Base-by-base conservation (phyloP, 2,329 filamentous ascomycete genomes). In the Scopulariopsis brevicaulis region DNA sequence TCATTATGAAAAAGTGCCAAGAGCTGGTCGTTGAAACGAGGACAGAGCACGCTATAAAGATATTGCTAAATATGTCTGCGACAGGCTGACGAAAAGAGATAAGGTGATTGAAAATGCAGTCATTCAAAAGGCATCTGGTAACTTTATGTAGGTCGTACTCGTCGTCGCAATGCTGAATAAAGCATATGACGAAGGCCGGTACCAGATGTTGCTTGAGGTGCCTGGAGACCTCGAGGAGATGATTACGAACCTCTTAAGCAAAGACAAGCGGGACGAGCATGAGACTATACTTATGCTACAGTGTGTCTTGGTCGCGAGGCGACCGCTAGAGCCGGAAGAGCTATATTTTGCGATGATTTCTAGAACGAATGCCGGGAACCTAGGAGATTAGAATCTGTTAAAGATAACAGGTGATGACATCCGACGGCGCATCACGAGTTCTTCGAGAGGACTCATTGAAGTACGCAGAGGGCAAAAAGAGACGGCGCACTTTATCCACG, bases 401-500 rank as follows among this genome's bases (percentile, higher is more conserved):
- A 35, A 55, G 25, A 20, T 25, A 34, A 55, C 53, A 3, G 28
- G 32, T n/a, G 52, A 54, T 5, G 5, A 8, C 10, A 24, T 76
- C 54, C 54, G 62, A 0, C 64, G 59, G 1, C 75, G 68, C 28
- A 66, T 81, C 0, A 63, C 73, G 0, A 67, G 65, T 37, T 73
- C 66, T 0, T 83, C 79, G 0, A 82, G 81, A 62, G 79, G 80
- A 0, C 67, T 82, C 10, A 74, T 72, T 0, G 77, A 81, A 57
- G 60, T 74, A 1, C 74, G 71, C 0, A 70, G 64, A 15, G 63
- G 65, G 0, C 62, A 66, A 14, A 1, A 25, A 0, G 62, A 64
- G 0, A 73, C 62, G 0, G 74, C 81, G 0, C 79, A 82, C 59
- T 82, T 81, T 63, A 80, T 81, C 5, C 77, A 81, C 46, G 75